A percentile compares a stretch with the other conserved stretches of the same genome.
Conservation (phyloP, 2,329 filamentous ascomycete species). For the Beauveria rudraprayagi region DNA sequence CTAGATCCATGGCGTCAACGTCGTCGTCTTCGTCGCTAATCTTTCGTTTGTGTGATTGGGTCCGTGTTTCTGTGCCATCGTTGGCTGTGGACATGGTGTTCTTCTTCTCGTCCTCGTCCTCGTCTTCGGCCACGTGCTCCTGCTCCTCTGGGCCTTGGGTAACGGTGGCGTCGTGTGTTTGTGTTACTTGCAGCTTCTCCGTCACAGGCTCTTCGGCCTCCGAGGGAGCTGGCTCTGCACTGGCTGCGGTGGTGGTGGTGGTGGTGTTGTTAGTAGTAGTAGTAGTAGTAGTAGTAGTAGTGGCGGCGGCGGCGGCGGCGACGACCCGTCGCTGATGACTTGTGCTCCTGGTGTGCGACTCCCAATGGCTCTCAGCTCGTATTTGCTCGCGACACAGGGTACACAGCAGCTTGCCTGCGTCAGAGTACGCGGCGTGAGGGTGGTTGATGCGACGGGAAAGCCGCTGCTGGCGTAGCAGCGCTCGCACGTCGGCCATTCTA, state of each 20-base stretch:
- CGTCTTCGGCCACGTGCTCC: not conserved
- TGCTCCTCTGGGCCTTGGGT: not conserved
- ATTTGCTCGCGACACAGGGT: constrained; percentile 56
- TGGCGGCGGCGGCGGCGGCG: constrained; percentile 11
- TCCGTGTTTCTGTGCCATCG: constrained; percentile 13
- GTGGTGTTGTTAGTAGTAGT: constrained; percentile 12
- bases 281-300: no score
- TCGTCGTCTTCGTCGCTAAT: constrained; percentile 23
- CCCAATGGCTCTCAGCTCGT: constrained; percentile 61
- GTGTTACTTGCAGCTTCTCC: constrained; percentile 6
- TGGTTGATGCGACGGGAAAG: constrained; percentile 65
- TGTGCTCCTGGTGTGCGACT: constrained; percentile 47
- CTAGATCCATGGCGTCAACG: constrained; percentile 28
- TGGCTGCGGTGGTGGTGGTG: constrained; percentile 13
- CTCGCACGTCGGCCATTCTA: constrained; percentile 69
- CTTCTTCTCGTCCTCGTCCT: not conserved
- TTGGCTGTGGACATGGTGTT: constrained; percentile 14
- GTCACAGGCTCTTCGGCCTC: not conserved
- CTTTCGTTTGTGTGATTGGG: constrained; percentile 25
- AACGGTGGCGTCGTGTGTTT: constrained; percentile 16
- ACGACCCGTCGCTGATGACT: constrained; percentile 31
- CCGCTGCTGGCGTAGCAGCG: constrained; percentile 70
- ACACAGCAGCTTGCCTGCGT: constrained; percentile 60
- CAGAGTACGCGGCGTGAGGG: constrained; percentile 59
- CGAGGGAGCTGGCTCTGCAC: not conserved